Conservation (phyloP, 768 basidiomycete genomes). For the Tylopilus cervinicoccineus region DNA sequence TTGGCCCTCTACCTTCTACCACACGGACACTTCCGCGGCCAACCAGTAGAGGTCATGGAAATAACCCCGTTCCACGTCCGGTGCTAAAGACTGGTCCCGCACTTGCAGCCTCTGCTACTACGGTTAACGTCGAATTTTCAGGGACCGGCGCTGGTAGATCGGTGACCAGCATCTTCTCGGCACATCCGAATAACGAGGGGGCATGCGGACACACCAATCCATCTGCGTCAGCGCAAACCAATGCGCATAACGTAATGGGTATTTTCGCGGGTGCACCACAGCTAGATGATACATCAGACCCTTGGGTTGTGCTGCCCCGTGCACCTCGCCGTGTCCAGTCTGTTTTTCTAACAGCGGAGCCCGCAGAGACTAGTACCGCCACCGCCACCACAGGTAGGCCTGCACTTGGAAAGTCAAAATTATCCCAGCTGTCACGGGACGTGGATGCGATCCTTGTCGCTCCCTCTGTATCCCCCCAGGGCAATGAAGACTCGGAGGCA, state of each 20-base stretch:
- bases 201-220: conserved; percentile 9
- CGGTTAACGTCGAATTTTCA: conserved; percentile 95
- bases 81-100: conserved; percentile 83
- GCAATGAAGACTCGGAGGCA: conserved; percentile 37
- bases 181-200: conserved; percentile 23
- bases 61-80: conserved; percentile 36
- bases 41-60: conserved; percentile 23
- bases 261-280: conserved; percentile 91
- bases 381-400: conserved; percentile 19
- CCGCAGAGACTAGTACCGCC: conserved; percentile 4
- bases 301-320: conserved; percentile 68
- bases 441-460: conserved; percentile 79
- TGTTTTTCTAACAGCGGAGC: conserved; percentile 20
- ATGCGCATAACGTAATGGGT: conserved; percentile 54
- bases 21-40: conserved; percentile 27
- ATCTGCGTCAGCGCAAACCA: conserved; percentile 11
- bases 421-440: conserved; percentile 49
- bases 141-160: conserved; percentile 61
- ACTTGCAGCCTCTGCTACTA: conserved; percentile 82
- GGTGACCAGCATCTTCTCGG: conserved; percentile 41
- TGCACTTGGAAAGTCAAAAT: conserved; percentile 10
- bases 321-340: conserved; percentile 32
- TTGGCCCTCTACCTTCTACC: conserved; percentile 4
- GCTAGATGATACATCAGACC: conserved; percentile 42
- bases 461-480: conserved; percentile 21